These are phyloP conservation scores for Hordeum pubiflorum DNA, from an alignment of 202 grass and related monocot species.

Conservation along the genomic window DNA sequence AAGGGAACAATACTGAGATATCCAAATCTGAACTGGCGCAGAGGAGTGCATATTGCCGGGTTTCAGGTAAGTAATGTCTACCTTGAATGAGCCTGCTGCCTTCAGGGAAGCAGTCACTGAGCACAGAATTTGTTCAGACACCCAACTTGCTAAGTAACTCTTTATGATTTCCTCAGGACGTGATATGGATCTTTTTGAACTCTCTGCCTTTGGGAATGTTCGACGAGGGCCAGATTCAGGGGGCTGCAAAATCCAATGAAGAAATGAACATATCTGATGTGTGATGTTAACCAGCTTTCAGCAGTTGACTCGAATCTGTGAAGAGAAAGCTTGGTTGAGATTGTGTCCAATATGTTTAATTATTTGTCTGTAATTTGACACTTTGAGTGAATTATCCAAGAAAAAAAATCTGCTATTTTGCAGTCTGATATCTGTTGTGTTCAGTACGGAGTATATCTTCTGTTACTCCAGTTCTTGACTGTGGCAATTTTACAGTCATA, in stretches of 20 bases:
- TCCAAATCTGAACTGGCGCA: conserved; percentile 85
- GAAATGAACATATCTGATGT: conserved; percentile 20
- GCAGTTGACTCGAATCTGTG: conserved; percentile 3
- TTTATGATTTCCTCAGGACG: conserved; percentile 46
- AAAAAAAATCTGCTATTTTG: conserved; percentile 5
- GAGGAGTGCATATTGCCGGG: conserved; percentile 94
- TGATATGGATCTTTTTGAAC: conserved; percentile 93
- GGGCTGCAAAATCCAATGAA: conserved; percentile 90
- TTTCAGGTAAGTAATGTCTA: conserved; percentile 53
- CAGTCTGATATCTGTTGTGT: conserved; percentile 1
- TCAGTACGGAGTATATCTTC: neutral
- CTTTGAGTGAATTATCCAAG: conserved; percentile 21
- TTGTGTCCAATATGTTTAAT: neutral
- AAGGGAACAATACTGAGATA: conserved; percentile 88
- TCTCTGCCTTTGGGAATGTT: conserved; percentile 89
- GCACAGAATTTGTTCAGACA: neutral
- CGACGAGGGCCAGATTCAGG: conserved; percentile 63
- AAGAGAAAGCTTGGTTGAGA: conserved; percentile 10
- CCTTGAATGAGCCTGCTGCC: neutral
- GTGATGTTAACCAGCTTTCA: conserved; percentile 7
- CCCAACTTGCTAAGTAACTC: conserved; percentile 13
- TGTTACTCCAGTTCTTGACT: neutral
- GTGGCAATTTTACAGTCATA: neutral
- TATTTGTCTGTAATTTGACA: conserved; percentile 28
- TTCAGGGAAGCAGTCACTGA: neutral